Percentiles rank a stretch among this genome's conserved stretches.
phyloP scores from a whole-genome alignment of 352 stramenopile species.

The Sclerospora graminicola region DNA sequence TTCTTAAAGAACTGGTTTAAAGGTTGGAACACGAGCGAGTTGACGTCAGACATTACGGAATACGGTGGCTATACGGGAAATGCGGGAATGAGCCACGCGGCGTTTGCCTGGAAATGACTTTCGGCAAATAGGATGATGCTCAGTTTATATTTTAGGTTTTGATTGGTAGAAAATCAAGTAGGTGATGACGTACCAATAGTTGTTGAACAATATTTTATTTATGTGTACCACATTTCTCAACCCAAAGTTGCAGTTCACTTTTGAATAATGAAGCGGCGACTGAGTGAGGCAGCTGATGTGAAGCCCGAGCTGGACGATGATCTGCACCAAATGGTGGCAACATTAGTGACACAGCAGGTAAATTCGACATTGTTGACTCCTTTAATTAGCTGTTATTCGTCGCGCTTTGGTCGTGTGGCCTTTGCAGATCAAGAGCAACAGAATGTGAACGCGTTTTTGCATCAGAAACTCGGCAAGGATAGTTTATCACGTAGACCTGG shows the following conservation, averaged over 20 bases:
- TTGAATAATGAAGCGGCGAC: conserved; percentile 30
- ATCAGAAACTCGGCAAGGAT: conserved; percentile 77
- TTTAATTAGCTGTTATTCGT: background rate
- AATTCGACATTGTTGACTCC: conserved; percentile 4
- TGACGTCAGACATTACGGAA: conserved; percentile 76
- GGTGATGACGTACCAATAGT: too few relatives aligned
- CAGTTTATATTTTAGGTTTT: too few relatives aligned
- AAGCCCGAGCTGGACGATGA: conserved; percentile 19
- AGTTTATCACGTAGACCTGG: conserved; percentile 54
- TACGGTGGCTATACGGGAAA: conserved; percentile 1
- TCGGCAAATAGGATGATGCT: conserved; percentile 6
- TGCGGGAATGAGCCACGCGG: conserved; percentile 22
- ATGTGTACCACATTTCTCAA: too few relatives aligned
- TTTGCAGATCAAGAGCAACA: conserved; percentile 43
- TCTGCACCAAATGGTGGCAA: conserved; percentile 30
- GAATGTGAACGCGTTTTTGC: conserved; percentile 58
- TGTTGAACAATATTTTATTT: too few relatives aligned
- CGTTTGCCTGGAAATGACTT: conserved; percentile 12
- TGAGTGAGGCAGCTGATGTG: conserved; percentile 15
- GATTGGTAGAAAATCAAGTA: too few relatives aligned
- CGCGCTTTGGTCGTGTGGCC: conserved; percentile 47
- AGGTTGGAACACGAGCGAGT: conserved; percentile 91
- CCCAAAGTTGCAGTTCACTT: too few relatives aligned
- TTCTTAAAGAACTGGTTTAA: conserved; percentile 97
- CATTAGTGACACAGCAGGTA: conserved; percentile 30